phyloP scores from a whole-genome alignment of 306 rosid genomes.

The Astragalus glycyphyllos region DNA sequence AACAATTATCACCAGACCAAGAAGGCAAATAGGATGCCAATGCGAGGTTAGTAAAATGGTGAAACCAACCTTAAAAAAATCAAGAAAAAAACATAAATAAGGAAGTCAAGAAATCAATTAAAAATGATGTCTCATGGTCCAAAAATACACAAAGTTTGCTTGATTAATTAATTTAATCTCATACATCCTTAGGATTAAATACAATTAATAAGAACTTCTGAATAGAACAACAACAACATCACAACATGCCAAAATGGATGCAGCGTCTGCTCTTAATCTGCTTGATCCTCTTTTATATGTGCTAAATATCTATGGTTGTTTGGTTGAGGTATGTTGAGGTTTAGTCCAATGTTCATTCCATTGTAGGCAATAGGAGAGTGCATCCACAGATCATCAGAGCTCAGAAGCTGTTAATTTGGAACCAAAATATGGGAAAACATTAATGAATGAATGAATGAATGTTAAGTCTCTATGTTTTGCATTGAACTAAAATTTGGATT shows the following conservation, averaged over 20 bases:
- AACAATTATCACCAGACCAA: no score
- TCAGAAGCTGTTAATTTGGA: constrained; percentile 64
- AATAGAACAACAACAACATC: constrained; percentile 27
- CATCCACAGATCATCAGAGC: constrained; percentile 94
- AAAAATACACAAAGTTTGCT: constrained; percentile 35
- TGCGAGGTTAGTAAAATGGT: background rate
- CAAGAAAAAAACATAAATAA: constrained; percentile 18
- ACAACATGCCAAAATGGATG: constrained; percentile 17
- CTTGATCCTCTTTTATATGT: constrained; percentile 9
- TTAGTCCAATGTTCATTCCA: constrained; percentile 85
- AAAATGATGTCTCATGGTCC: constrained; percentile 7
- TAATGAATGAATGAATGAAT: constrained; percentile 9
- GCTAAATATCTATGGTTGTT: constrained; percentile 40
- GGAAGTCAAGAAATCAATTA: constrained; percentile 23
- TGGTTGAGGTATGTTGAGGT: constrained; percentile 55
- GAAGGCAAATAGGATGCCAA: background rate
- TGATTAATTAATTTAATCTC: constrained; percentile 26
- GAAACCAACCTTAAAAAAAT: background rate
- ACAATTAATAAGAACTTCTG: constrained; percentile 16
- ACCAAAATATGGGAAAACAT: constrained; percentile 27
- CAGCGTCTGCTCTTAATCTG: constrained; percentile 30
- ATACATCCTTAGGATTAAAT: constrained; percentile 22
- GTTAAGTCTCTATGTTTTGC: no score
- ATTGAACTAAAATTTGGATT: background rate
- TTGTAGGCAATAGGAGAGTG: constrained; percentile 94